These are phyloP conservation scores for Nemania bipapillata DNA, from an alignment of 2,329 filamentous ascomycete species.

Conservation along the genomic window DNA sequence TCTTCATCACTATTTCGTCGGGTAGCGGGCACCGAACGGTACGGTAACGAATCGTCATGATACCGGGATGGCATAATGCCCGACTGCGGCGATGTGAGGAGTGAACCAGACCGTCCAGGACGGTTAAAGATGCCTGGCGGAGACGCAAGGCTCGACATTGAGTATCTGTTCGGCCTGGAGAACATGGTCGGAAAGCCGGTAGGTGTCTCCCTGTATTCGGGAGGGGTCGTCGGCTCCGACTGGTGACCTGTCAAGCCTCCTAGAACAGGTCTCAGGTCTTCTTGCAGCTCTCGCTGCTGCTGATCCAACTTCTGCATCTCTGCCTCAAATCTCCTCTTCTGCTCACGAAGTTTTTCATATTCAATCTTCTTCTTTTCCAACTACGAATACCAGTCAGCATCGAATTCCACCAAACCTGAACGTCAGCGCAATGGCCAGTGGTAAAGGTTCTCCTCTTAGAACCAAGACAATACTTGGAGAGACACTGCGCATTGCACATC, in stretches of 20 bases:
- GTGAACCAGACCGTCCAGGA: conserved; percentile 78
- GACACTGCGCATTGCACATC: not conserved
- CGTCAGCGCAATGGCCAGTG: conserved; percentile 20
- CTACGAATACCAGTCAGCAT: conserved; percentile 64
- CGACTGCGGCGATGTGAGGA: conserved; percentile 80
- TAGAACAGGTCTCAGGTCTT: conserved; percentile 71
- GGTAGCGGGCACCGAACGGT: conserved; percentile 85
- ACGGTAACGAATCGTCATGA: conserved; percentile 74
- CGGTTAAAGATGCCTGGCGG: conserved; percentile 80
- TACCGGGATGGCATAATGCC: conserved; percentile 68
- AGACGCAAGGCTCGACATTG: conserved; percentile 85
- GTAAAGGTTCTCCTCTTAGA: not conserved
- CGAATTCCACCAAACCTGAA: conserved; percentile 6
- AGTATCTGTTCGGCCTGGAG: conserved; percentile 87
- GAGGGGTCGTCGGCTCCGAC: conserved; percentile 94
- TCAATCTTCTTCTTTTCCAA: conserved; percentile 93
- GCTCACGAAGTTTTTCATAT: conserved; percentile 89
- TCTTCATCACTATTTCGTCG: conserved; percentile 92
- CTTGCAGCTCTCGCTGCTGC: conserved; percentile 84
- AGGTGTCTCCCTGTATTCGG: conserved; percentile 81
- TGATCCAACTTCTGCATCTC: conserved; percentile 91
- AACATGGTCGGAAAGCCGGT: conserved; percentile 81
- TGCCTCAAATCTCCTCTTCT: conserved; percentile 87
- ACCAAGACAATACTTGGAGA: not conserved
- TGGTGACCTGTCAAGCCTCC: conserved; percentile 75